Base-by-base conservation (phyloP, 345 rosid genomes). In the Tarenaya hassleriana region DNA sequence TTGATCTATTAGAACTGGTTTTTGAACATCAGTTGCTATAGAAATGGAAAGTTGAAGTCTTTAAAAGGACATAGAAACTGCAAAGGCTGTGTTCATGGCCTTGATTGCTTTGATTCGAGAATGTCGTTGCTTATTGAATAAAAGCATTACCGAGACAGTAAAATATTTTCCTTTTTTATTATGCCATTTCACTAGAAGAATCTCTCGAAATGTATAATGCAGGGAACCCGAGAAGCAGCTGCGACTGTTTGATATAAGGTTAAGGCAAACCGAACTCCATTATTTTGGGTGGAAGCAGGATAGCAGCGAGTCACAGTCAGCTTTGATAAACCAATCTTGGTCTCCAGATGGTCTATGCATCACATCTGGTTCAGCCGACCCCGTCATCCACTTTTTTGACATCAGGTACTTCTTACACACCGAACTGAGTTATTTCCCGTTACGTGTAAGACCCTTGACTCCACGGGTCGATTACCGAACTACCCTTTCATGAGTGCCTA, bases 261-360 rank as follows among this genome's bases (percentile, higher is more conserved):
- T 82, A 62, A 78, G 92, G 70, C 74, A 75, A 67, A 84, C 87
- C 1, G 92, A 82, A 63, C 71, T 91, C 40, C 98, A 91, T 64
- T 70, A 82, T 4, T 87, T 87, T 31, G 98, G 98, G 34, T 87
- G 91, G 81, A 91, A 80, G 70, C 98, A 91, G 75, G 92, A 91
- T 65, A 91, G 89, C 46, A 91, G 98, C 13, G 98, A 86, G 16
- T 75, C 92, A 8, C 96, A 84, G 43, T 91, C 98, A 16, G 96
- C 98, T 60, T 60, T 84, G 68, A 91, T 82, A 57, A 87, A 87
- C 61, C 98, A 87, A 62, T 71, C 85, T 32, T 87, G 98, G 98
- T 91, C 96, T 61, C 89, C 94, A 7, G 98, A 86, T 62, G 98
- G 98, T 42, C 61, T 80, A 50, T 76, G 72, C 55, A 53, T 86